Evolutionary conservation across 768 basidiomycete species (phyloP), one percentile per base, ranked within the genome.

Genomic region (Mycena alexandri): DNA sequence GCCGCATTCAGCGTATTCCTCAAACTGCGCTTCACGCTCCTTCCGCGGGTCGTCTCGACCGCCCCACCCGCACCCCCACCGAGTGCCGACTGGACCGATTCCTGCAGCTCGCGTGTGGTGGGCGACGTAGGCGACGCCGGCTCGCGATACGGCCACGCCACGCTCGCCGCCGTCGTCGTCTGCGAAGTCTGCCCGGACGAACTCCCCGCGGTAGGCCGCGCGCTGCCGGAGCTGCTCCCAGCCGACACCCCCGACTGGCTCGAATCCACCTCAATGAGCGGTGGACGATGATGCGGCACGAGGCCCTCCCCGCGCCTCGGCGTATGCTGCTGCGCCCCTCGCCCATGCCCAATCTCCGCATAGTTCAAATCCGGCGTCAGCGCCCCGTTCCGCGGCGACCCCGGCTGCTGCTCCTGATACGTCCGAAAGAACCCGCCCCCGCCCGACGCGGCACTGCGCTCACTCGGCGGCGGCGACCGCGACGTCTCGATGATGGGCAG

Each of bases 291-390:
- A 12, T 56, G 67, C 52, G 56, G 58, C 21, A 21, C 24, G 53
- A 24, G 67, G 57, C 61, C 72, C 73, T 63, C 75, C 67, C 43
- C 72, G 67, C 19, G 75, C 72, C 34, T 59, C 65, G 69, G 74
- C 34, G 70, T 63, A 47, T 71, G 66, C 24, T 70, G 65, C 25
- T 78, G 74, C 21, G 84, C 79, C 7, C 90, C 90, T 33, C 90
- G 84, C 5, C 90, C 91, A 73, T 92, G 91, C 3, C 90, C 91
- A 65, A 92, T 90, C 75, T 94, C 93, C 7, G 92, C 90, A 68
- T 85, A 92, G 70, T 90, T 84, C 56, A 92, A 83, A 72, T 93
- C 92, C 24, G 91, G 92, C 17, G 91, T 93, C 75, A 89, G 77
- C 19, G 86, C 84, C 47, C 90, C 89, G 66, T 84, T 83, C 70